phyloP scores from a whole-genome alignment of 1,139 yeast genomes.

The Suhomyces bolitotheri region DNA sequence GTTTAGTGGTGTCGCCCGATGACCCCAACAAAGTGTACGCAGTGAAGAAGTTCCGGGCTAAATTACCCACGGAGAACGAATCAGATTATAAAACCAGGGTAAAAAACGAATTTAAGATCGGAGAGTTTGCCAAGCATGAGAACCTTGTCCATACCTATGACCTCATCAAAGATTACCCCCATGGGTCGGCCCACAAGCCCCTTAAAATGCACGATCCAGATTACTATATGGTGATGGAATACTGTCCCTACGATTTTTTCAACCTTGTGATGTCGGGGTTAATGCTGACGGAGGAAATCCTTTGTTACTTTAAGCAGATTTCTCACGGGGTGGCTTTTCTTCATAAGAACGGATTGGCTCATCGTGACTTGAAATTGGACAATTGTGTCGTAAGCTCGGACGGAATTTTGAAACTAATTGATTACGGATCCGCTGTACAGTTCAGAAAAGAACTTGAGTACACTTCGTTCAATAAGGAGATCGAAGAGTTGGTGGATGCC shows the following conservation, averaged over 20 bases:
- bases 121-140: slow-evolving; percentile 59
- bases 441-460: slow-evolving; percentile 40
- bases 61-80: slow-evolving; percentile 52
- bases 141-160: slow-evolving; percentile 68
- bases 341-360: slow-evolving; percentile 71
- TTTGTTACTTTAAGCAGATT: slow-evolving; percentile 71
- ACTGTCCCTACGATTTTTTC: slow-evolving; percentile 72
- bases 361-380: slow-evolving; percentile 73
- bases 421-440: slow-evolving; percentile 75
- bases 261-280: slow-evolving; percentile 74
- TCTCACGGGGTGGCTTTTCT: slow-evolving; percentile 59
- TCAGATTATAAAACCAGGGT: slow-evolving; percentile 61
- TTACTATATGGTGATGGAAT: slow-evolving; percentile 72
- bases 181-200: slow-evolving; percentile 17
- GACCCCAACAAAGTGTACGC: slow-evolving; percentile 58
- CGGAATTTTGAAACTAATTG: slow-evolving; percentile 70
- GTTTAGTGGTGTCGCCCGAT: slow-evolving; percentile 49
- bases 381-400: slow-evolving; percentile 66
- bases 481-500: slow-evolving; percentile 23
- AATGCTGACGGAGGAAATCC: slow-evolving; percentile 57
- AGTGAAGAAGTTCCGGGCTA: slow-evolving; percentile 65
- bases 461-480: slow-evolving; percentile 10
- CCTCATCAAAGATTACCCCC: slow-evolving; percentile 48
- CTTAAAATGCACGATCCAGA: slow-evolving; percentile 28
- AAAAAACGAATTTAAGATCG: slow-evolving; percentile 65